Base-by-base conservation (phyloP, 2,329 filamentous ascomycete species). In the Neofusicoccum kwambonambiense region DNA sequence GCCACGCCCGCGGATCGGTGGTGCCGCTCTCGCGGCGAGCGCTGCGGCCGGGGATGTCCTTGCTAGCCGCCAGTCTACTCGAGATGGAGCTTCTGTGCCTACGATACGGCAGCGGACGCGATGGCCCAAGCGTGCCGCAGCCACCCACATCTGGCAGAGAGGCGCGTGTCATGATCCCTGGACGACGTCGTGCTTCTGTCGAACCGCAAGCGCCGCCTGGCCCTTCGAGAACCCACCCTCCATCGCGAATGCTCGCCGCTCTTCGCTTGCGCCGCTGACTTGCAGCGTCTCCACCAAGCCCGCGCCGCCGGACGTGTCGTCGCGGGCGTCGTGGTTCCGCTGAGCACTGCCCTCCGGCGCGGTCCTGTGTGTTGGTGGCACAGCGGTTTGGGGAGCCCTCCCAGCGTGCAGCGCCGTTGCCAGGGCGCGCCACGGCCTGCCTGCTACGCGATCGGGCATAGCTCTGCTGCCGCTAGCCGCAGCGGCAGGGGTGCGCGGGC, bases 91-190 rank as follows among this genome's bases (percentile, higher is more conserved):
- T 4, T 8, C 45, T 12, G 22, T 4, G 9, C 45, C 8, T 27
- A 3, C 45, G 37, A 13, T 31, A 31, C 27, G 13, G 34, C 39
- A 13, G n/a, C 15, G n/a, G n/a, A 34, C 22, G 8, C 13, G 27
- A 4, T 60, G 56, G 56, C 11, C 56, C 56, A 60, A 47, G 56
- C 56, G 56, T 60, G 56, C 56, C 41, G 56, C 56, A 60, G 42
- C 41, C 56, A 60, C 31, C 54, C 41, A 42, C 39, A 19, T 57
- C 52, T 54, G 4, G 49, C 50, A 51, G 49, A 34, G 6, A 27
- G 34, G 19, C 19, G 19, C 34, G 45, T 56, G 51, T 56, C 51
- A 58, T 45, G 39, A 58, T 45, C 41, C 54, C 54, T 22, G 27
- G 27, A 7, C 27, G 27, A 5, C 27, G 27, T 31, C 27, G 27